Percentiles rank a stretch among this genome's conserved stretches.
Evolutionary conservation across 768 basidiomycete genomes (phyloP).

Genomic region (Termitomyces sp.): DNA sequence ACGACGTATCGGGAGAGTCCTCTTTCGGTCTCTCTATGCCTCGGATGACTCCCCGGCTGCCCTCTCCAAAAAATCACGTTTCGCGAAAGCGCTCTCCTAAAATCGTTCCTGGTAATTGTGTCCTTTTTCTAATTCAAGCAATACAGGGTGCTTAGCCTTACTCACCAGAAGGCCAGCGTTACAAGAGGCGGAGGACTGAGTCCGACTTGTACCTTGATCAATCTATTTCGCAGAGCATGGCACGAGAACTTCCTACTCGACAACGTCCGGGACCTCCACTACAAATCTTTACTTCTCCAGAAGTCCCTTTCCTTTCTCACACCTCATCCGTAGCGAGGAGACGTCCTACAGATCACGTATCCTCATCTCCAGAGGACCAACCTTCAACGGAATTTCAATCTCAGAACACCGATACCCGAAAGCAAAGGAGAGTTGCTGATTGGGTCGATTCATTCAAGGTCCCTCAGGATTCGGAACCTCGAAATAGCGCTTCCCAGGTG

Average conservation of each 20-base stretch:
- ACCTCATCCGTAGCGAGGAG: neutral
- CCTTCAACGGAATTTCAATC: neutral
- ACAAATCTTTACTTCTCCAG: neutral
- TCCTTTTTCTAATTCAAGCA: neutral
- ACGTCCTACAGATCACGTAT: neutral
- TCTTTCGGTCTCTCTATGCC: neutral
- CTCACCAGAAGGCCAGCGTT: neutral
- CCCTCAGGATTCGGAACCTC: neutral
- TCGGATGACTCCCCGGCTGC: neutral
- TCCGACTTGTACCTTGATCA: neutral
- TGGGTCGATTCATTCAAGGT: constrained; percentile 7
- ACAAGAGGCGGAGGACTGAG: constrained; percentile 10
- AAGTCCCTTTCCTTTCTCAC: neutral
- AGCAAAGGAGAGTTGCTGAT: constrained; percentile 11
- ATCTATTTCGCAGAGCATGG: neutral
- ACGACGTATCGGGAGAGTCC: neutral
- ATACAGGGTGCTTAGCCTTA: neutral
- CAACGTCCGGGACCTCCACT: neutral
- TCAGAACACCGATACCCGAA: constrained; percentile 9
- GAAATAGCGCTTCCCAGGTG: neutral
- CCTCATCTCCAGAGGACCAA: neutral
- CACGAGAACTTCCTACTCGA: neutral
- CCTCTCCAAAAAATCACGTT: neutral
- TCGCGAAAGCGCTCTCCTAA: neutral
- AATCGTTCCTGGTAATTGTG: neutral